Conservation (phyloP, 305 asterid species). For the Solanum aculeatissimum region DNA sequence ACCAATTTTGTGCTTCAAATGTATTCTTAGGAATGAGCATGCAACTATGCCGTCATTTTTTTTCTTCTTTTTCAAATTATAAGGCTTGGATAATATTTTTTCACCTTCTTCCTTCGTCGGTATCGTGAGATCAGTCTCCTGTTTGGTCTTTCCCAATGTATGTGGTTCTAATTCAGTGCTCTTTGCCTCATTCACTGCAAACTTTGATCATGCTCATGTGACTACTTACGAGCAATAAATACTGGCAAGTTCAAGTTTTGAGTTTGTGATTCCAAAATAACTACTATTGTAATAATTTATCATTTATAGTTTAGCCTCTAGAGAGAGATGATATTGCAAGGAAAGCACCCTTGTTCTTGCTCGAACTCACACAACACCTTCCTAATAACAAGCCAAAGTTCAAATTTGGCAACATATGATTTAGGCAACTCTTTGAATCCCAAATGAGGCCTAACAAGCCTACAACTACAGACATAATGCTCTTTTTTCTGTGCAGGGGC, state of each 20-base stretch:
- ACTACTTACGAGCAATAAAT: no score
- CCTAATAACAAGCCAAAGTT: not conserved
- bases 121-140: not conserved
- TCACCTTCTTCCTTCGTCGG: no score
- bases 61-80: not conserved
- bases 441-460: not conserved
- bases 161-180: not conserved
- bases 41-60: not conserved
- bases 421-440: not conserved
- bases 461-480: not conserved
- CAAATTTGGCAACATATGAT: not conserved
- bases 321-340: no score
- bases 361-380: no score
- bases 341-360: no score
- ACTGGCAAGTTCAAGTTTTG: no score
- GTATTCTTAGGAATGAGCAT: not conserved
- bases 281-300: no score
- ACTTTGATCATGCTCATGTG: not conserved
- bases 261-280: no score
- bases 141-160: not conserved
- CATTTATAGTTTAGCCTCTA: no score
- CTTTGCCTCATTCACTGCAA: not conserved
- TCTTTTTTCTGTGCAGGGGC: not conserved
- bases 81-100: not conserved
- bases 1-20: not conserved